Conservation (phyloP, 2,329 filamentous ascomycete genomes). For the Atkinsonella texensis region DNA sequence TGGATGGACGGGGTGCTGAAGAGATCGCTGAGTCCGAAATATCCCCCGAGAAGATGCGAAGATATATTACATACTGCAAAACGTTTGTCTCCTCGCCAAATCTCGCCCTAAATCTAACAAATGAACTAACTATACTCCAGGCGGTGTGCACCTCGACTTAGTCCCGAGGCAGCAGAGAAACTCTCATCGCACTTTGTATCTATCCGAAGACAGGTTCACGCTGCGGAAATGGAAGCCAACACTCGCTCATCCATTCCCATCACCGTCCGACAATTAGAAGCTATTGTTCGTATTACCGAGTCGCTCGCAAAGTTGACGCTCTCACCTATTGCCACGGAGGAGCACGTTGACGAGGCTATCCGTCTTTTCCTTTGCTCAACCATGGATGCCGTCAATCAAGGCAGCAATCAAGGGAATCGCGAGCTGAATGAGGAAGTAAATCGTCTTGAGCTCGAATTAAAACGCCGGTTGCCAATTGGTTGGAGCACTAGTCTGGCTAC, state of each 20-base stretch:
- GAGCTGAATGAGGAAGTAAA: conserved; percentile 84
- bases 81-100: conserved; percentile 55
- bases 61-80: conserved; percentile 95
- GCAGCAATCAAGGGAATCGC: conserved; percentile 68
- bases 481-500: conserved; percentile 90
- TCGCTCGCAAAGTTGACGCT: conserved; percentile 86
- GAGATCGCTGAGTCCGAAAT: conserved; percentile 81
- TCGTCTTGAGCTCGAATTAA: conserved; percentile 80
- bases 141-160: conserved; percentile 84
- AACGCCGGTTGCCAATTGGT: conserved; percentile 78
- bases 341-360: conserved; percentile 94
- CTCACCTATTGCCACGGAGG: conserved; percentile 74
- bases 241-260: conserved; percentile 90
- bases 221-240: conserved; percentile 80
- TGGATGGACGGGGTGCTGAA: conserved; percentile 74
- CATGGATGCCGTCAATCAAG: conserved; percentile 94
- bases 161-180: conserved; percentile 84
- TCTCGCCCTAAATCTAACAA: conserved; percentile 19
- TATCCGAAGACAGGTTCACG: conserved; percentile 87
- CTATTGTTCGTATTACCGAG: conserved; percentile 94
- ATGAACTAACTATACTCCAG: conserved; percentile 33
- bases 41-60: conserved; percentile 90
- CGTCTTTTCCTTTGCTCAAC: conserved; percentile 91
- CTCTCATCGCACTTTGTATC: conserved; percentile 95
- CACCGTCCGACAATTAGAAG: conserved; percentile 92